Base-by-base conservation (phyloP, 805 yeast species). In the Citeromyces matritensis region DNA sequence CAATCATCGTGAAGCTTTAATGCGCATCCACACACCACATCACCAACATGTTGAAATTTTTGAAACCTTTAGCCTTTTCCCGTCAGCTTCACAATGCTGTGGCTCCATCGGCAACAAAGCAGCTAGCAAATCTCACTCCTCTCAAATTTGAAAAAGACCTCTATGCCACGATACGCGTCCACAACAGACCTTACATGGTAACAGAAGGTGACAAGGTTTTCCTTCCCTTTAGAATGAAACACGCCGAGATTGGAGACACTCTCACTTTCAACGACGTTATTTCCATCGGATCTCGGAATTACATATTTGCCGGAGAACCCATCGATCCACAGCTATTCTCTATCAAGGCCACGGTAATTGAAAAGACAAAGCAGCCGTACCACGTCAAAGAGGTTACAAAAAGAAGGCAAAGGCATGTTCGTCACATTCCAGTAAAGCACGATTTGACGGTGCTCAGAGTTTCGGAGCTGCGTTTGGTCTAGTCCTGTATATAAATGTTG, bases 181-280 rank as follows among this genome's bases (percentile, higher is more conserved):
- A 84, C 58, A 72, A 77, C 53, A 73, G 84, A 53, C 83, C 91
- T 27, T 85, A 82, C 47, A 60, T 91, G 38, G 91, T 91, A 11
- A 85, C 97, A 15, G 71, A 76, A 41, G 99, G 99, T 14, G 99
- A 91, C 52, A 68, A 64, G 40, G 68, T 91, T 32, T 66, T 73
- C 15, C 54, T 91, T 26, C 95, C 96, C 3, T 86, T 70, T 53
- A 69, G 73, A 39, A 48, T 91, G 60, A 77, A 73, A 43, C 69
- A 72, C 33, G 91, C 78, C 8, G 64, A 73, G 32, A 75, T 88
- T 4, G 98, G 99, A 12, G 95, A 86, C 51, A 61, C 63, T n/a
- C 59, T 91, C 32, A 57, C 63, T 30, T 65, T 91, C 48, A 72
- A 69, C 38, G 76, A 84, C 43, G 85, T 88, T 24, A 69, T 77